Base-by-base conservation (phyloP, 148 eudicot genomes). In the Vaccinium myrtillus region DNA sequence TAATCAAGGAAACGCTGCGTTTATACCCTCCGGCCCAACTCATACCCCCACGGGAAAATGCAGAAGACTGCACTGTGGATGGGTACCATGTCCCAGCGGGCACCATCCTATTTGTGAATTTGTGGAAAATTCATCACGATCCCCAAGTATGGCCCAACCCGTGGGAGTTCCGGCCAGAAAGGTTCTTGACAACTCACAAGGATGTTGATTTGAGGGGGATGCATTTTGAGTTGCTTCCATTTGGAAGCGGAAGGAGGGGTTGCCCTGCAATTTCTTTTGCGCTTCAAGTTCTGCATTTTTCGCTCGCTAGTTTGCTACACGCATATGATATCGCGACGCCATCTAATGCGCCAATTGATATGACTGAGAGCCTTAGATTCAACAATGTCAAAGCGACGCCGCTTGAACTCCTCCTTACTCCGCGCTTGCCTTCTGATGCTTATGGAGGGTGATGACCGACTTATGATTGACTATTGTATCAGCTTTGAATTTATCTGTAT, bases 231-330 rank as follows among this genome's bases (percentile, higher is more conserved):
- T 78, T 87, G 71, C 74, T 90, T 4, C 90, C 91, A 9, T 90
- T 87, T 70, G 89, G 91, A 6, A 70, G 88, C 12, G 88, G 91
- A 15, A 67, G 88, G 76, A 87, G 91, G 73, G 83, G 83, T n/a
- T 89, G 91, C 53, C 85, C 87, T 23, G 89, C 83, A 67, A 65
- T 84, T 0, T n/a, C 75, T 61, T 87, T 85, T 78, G 70, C 76
- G 5, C 75, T 87, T 30, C 84, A 87, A 9, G 70, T 79, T 18
- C 54, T 86, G 83, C 87, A 87, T 1, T 58, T 85, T 23, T 54
- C 87, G 8, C 71, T 89, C 80, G 89, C 87, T 50, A 83, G 79
- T 53, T 48, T 89, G 12, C 5, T 89, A 16, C 89, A 89, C 49
- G 83, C 77, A 0, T 89, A 87, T 65, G 91, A 89, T 27, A 50